A percentile compares a stretch with the other conserved stretches of the same genome.
Evolutionary conservation across 83 land plant genomes (phyloP).

Genomic region (Larix sibirica): DNA sequence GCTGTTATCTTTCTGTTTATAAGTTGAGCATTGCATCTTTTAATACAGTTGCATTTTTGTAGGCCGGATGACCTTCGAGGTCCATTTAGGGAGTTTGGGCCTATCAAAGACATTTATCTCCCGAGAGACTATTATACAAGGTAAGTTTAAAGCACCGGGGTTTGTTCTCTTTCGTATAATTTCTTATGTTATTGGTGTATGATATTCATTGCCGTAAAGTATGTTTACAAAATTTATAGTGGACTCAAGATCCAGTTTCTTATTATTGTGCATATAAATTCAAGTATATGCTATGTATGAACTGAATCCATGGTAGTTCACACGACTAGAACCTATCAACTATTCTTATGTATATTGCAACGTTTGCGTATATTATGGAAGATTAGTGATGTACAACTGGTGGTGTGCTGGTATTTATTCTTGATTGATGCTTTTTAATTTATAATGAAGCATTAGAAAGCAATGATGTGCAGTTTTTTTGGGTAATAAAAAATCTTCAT

Average conservation of each 20-base stretch:
- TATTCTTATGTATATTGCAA: too few species aligned
- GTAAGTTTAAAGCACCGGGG: slow-evolving; percentile 4
- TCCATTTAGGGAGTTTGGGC: slow-evolving; percentile 27
- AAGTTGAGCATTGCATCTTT: too few species aligned
- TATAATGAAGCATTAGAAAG: too few species aligned
- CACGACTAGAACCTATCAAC: too few species aligned
- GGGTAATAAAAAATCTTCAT: too few species aligned
- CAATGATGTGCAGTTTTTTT: too few species aligned
- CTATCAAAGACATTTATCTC: slow-evolving; percentile 25
- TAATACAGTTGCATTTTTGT: neutral
- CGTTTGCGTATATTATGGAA: too few species aligned
- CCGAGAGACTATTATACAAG: slow-evolving; percentile 25
- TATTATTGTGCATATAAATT: neutral
- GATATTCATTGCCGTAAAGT: neutral
- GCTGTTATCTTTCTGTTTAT: too few species aligned
- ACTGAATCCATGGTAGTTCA: too few species aligned
- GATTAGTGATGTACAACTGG: too few species aligned
- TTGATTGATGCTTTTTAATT: too few species aligned
- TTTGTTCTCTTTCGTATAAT: neutral
- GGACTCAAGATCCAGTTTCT: neutral
- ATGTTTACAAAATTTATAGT: neutral
- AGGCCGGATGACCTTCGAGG: slow-evolving; percentile 24
- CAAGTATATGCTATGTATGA: neutral
- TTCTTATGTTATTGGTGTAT: neutral
- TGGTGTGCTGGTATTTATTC: too few species aligned